Conservation (phyloP, 805 yeast species). For the Saccharomyces cerevisiae region DNA sequence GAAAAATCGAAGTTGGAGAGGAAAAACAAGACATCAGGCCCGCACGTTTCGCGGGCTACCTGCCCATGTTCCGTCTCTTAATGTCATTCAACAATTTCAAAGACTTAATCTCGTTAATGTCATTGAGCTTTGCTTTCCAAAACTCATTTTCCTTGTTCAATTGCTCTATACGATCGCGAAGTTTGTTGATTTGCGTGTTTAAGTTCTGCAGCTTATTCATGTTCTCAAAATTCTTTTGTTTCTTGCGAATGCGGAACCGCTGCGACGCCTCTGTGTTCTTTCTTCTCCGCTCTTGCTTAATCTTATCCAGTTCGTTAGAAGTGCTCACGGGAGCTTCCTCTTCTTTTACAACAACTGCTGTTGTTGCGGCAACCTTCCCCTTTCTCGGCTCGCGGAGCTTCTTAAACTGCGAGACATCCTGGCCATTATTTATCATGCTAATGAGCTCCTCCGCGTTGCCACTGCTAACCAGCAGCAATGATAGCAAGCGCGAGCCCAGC, state of each 20-base stretch:
- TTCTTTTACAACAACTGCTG: neutral
- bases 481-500: constrained; percentile 24
- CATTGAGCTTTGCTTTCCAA: constrained; percentile 23
- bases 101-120: constrained; percentile 23
- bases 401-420: constrained; percentile 1
- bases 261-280: constrained; percentile 94
- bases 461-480: constrained; percentile 25
- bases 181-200: constrained; percentile 14
- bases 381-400: neutral
- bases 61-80: constrained; percentile 6
- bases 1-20: too few relatives aligned
- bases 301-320: neutral
- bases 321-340: neutral
- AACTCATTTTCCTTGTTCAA: constrained; percentile 24
- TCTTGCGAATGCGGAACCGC: constrained; percentile 60
- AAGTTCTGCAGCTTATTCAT: constrained; percentile 13
- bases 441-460: constrained; percentile 25
- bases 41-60: neutral
- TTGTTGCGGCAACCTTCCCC: neutral
- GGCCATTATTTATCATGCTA: constrained; percentile 21
- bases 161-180: constrained; percentile 17
- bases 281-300: constrained; percentile 49
- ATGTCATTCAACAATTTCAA: constrained; percentile 21
- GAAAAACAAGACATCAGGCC: neutral
- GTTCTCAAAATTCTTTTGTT: constrained; percentile 21